These are phyloP conservation scores for Thecaphora frezii DNA, from an alignment of 1,284 basidiomycete genomes.

Conservation along the genomic window DNA sequence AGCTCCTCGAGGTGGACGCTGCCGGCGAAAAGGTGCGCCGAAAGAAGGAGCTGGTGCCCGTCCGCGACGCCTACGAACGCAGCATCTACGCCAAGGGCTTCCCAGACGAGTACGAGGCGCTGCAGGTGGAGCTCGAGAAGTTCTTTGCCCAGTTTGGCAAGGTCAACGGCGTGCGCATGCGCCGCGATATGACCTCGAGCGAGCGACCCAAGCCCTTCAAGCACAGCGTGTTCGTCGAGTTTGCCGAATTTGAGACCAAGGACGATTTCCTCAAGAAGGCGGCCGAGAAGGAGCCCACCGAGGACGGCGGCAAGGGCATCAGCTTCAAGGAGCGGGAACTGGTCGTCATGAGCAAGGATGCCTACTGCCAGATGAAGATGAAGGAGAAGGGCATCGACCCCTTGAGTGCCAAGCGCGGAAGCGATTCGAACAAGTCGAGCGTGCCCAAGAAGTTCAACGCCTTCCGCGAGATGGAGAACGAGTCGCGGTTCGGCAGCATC, in stretches of 20 bases:
- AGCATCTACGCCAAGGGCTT: constrained; percentile 74
- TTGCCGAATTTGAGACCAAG: constrained; percentile 72
- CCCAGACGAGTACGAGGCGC: constrained; percentile 70
- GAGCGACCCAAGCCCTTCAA: constrained; percentile 76
- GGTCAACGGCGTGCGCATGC: constrained; percentile 83
- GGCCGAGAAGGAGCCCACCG: constrained; percentile 55
- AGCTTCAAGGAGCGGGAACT: constrained; percentile 64
- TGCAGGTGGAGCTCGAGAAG: constrained; percentile 77
- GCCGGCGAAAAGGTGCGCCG: constrained; percentile 74
- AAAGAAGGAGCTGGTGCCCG: constrained; percentile 62
- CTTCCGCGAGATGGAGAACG: constrained; percentile 75
- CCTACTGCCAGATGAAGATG: constrained; percentile 94
- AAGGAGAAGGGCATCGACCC: constrained; percentile 81
- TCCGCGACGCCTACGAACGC: constrained; percentile 53
- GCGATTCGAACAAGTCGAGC: constrained; percentile 62
- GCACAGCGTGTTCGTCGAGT: constrained; percentile 92
- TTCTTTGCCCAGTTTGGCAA: constrained; percentile 83
- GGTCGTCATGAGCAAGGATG: constrained; percentile 74
- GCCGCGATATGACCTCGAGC: constrained; percentile 64
- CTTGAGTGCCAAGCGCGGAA: constrained; percentile 67
- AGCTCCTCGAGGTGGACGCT: constrained; percentile 74
- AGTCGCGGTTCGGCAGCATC: constrained; percentile 59
- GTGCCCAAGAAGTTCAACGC: constrained; percentile 71
- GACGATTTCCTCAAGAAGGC: constrained; percentile 77
- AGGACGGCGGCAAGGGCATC: constrained; percentile 48